Evolutionary conservation across 805 yeast species (phyloP), one percentile per base, ranked within the genome.

Genomic region (Candida golubevii): DNA sequence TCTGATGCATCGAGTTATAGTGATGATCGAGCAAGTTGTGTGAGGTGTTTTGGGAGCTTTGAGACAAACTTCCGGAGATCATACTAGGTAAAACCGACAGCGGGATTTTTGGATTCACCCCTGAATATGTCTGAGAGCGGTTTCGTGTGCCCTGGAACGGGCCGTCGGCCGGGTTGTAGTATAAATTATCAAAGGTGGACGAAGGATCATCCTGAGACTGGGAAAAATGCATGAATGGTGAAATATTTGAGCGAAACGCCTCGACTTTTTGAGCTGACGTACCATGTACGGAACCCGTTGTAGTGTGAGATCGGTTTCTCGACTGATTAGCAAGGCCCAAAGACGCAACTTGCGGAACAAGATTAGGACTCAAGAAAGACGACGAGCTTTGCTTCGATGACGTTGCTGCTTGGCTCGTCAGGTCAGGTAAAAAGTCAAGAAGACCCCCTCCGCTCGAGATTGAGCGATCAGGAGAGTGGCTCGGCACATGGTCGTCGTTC

Each of bases 301-400:
- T 71, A 6, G 82, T 77, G 53, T 76, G 77, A 1, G 82, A 77
- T 51, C 83, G 66, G 44, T 74, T 66, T 32, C 57, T 46, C 13
- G 51, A 44, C 7, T 50, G 54, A 15, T 38, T 30, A 8, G 41
- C 42, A 29, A 38, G 29, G 32, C 44, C 41, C 33, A 44, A 37
- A n/a, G 41, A 48, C 26, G 51, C 41, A 8, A 50, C 34, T 38
- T 54, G 60, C 4, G 64, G 55, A 4, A 48, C 41, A 39, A 55
- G 44, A 48, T 48, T 42, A 8, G 64, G 57, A 41, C 57, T 57
- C 31, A 56, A 36, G 32, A 53, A 53, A 36, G 55, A 38, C 12
- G 54, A 31, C 15, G 51, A 41, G n/a, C 44, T 43, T 18, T 45
- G 42, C 14, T 42, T 46, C 28, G 49, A 44, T 13, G 36, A 36